These are phyloP conservation scores for Dactylellina sp. DNA, from an alignment of 2,329 filamentous ascomycete species.

Conservation along the genomic window DNA sequence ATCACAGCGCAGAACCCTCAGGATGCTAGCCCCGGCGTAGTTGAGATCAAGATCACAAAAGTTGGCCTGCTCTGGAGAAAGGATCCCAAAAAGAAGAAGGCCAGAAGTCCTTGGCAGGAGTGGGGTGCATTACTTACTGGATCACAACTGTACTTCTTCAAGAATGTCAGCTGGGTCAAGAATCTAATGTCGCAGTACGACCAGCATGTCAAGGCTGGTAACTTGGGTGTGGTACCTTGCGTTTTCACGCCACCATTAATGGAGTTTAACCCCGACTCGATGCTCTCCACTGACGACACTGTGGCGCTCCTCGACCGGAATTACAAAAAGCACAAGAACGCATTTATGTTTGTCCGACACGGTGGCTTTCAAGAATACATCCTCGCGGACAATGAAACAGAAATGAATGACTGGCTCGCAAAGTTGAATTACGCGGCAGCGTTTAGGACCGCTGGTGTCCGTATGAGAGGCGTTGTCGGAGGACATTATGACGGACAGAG, in stretches of 20 bases:
- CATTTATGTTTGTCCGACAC: slow-evolving; percentile 89
- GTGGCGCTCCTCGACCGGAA: slow-evolving; percentile 86
- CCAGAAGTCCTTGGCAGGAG: slow-evolving; percentile 96
- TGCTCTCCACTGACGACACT: slow-evolving; percentile 93
- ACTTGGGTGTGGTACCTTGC: slow-evolving; percentile 76
- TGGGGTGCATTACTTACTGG: slow-evolving; percentile 97
- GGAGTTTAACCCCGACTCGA: slow-evolving; percentile 90
- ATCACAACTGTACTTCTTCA: slow-evolving; percentile 97
- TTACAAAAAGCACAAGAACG: slow-evolving; percentile 96
- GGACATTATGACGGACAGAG: slow-evolving; percentile 86
- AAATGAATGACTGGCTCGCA: slow-evolving; percentile 96
- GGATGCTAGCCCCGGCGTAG: slow-evolving; percentile 88
- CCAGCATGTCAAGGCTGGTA: slow-evolving; percentile 79
- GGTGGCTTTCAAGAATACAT: slow-evolving; percentile 90
- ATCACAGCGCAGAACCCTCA: slow-evolving; percentile 85
- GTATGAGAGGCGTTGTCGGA: slow-evolving; percentile 87
- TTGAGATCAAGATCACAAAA: slow-evolving; percentile 97
- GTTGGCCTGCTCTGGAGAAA: slow-evolving; percentile 96
- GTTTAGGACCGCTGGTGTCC: slow-evolving; percentile 89
- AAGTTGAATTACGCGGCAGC: slow-evolving; percentile 97
- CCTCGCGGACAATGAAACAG: slow-evolving; percentile 86
- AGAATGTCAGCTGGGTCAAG: slow-evolving; percentile 92
- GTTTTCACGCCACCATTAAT: slow-evolving; percentile 90
- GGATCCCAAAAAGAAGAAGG: slow-evolving; percentile 90
- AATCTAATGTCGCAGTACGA: slow-evolving; percentile 89